Evolutionary conservation across 768 basidiomycete species (phyloP).

Genomic region (Pseudohyphozyma bogoriensis): DNA sequence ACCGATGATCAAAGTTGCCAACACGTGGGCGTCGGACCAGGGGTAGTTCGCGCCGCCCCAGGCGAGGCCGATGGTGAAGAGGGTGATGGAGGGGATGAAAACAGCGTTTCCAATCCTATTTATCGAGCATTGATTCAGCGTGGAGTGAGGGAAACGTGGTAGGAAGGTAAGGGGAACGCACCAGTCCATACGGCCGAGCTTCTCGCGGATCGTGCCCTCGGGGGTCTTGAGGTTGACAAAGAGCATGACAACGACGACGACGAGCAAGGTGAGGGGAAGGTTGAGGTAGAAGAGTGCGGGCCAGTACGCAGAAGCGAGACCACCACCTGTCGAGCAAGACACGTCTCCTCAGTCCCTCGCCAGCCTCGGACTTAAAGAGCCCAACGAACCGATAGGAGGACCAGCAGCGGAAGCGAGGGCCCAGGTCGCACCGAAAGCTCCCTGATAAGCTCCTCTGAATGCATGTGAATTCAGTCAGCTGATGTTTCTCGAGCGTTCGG

Average conservation of each 20-base stretch:
- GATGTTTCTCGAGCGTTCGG: too few relatives aligned
- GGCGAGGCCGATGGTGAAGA: slow-evolving; percentile 41
- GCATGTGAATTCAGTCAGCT: too few relatives aligned
- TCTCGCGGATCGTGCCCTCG: slow-evolving; percentile 38
- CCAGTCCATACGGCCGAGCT: slow-evolving; percentile 21
- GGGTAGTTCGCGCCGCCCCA: slow-evolving; percentile 44
- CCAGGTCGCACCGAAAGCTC: background rate
- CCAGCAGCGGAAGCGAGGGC: background rate
- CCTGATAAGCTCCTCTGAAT: background rate
- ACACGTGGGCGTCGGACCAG: slow-evolving; percentile 42
- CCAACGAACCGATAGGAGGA: background rate
- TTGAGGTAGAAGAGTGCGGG: slow-evolving; percentile 2
- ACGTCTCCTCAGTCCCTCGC: background rate
- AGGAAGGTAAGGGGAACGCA: too few relatives aligned
- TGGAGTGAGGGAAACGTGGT: background rate
- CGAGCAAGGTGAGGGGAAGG: background rate
- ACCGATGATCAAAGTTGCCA: slow-evolving; percentile 45
- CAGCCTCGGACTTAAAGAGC: too few relatives aligned
- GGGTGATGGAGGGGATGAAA: slow-evolving; percentile 35
- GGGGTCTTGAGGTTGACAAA: slow-evolving; percentile 30
- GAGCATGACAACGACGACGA: background rate
- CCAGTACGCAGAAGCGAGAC: background rate
- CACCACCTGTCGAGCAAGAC: background rate
- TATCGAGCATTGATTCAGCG: background rate
- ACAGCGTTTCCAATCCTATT: slow-evolving; percentile 35